These are phyloP conservation scores for Pestalotiopsis sp. DNA, from an alignment of 2,329 filamentous ascomycete species.

Conservation along the genomic window DNA sequence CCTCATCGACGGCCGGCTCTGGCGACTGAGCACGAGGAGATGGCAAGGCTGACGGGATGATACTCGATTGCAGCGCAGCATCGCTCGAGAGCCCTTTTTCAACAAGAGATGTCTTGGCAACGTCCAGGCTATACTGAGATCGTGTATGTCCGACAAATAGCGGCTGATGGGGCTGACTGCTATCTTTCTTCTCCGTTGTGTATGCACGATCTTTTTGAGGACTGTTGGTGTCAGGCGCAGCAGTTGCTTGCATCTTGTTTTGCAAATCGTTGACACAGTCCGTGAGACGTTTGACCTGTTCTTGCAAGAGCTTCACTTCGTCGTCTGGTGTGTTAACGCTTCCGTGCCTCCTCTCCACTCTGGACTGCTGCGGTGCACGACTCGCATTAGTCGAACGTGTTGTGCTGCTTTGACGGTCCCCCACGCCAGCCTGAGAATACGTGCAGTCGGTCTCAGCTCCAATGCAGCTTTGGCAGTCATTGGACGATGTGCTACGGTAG, in stretches of 20 bases:
- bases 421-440: background rate
- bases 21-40: slow-evolving; percentile 1
- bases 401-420: background rate
- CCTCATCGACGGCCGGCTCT: background rate
- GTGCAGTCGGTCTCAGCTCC: background rate
- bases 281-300: background rate
- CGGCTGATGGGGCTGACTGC: background rate
- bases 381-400: background rate
- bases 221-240: background rate
- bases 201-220: background rate
- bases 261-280: background rate
- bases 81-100: background rate
- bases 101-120: background rate
- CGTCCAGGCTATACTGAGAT: slow-evolving; percentile 1
- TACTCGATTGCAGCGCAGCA: background rate
- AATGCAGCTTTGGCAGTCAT: background rate
- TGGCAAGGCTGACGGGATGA: background rate
- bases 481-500: background rate
- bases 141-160: background rate
- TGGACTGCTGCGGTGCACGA: background rate
- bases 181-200: background rate
- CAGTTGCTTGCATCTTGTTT: background rate
- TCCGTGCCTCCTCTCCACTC: background rate
- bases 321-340: background rate
- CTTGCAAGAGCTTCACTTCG: background rate